Evolutionary conservation across 1,284 basidiomycete species (phyloP).

Genomic region (Clitocybe nebularis): DNA sequence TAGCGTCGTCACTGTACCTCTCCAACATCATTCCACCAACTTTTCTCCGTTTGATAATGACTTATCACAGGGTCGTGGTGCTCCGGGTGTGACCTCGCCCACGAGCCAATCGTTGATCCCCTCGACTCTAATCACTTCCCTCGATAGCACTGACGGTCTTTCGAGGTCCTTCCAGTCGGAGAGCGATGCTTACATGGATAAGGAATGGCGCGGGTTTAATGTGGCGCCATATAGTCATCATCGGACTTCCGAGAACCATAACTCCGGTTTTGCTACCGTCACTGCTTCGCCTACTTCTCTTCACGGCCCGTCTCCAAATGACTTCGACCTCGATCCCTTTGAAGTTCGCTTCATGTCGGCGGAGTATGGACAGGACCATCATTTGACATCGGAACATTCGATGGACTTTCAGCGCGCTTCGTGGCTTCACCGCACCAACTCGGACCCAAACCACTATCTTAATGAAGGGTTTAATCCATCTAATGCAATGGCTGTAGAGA

Average conservation of each 20-base stretch:
- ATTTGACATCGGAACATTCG: slow-evolving; percentile 19
- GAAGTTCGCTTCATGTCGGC: slow-evolving; percentile 36
- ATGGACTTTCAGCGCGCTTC: slow-evolving; percentile 31
- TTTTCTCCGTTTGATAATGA: slow-evolving; percentile 55
- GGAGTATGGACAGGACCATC: slow-evolving; percentile 15
- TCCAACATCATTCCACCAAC: slow-evolving; percentile 23
- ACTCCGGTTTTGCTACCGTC: slow-evolving; percentile 16
- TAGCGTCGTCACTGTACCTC: slow-evolving; percentile 21
- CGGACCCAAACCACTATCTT: slow-evolving; percentile 33
- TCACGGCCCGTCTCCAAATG: slow-evolving; percentile 23
- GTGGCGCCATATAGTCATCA: slow-evolving; percentile 8
- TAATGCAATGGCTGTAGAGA: slow-evolving; percentile 18
- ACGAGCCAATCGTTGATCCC: slow-evolving; percentile 53
- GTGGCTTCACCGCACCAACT: slow-evolving; percentile 33
- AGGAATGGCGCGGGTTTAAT: slow-evolving; percentile 42
- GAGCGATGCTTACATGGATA: slow-evolving; percentile 47
- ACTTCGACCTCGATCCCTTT: slow-evolving; percentile 36
- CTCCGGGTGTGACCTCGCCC: slow-evolving; percentile 30
- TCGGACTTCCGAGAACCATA: slow-evolving; percentile 15
- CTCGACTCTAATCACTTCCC: slow-evolving; percentile 51
- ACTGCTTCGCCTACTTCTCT: slow-evolving; percentile 30
- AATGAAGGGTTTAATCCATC: slow-evolving; percentile 17
- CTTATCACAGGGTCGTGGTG: slow-evolving; percentile 15
- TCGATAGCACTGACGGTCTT: slow-evolving; percentile 40
- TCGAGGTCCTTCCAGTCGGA: slow-evolving; percentile 56